Base-by-base conservation (phyloP, 768 basidiomycete genomes). In the Boletus subparvulus region DNA sequence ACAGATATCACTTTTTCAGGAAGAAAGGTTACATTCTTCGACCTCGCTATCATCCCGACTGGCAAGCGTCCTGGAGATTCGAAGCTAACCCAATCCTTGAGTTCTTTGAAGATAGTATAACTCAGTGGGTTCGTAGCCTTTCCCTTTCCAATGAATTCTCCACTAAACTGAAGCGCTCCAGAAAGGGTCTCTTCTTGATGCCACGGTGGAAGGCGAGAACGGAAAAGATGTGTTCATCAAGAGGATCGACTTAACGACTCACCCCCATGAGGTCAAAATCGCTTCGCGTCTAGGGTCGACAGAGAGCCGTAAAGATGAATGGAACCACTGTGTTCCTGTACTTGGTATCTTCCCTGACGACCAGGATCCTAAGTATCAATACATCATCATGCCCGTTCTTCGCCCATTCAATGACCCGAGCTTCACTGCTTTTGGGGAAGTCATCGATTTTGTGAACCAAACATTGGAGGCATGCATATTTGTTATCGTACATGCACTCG, bases 331-430 rank as follows among this genome's bases (percentile, higher is more conserved):
- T 26, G 55, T 64, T 1, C 67, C 67, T 9, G 19, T 72, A 1
- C 41, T 66, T 2, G 57, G 62, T 0, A 21, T 63, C 41, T 59
- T 68, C 6, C 9, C 33, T 0, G 54, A 59, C 17, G 64, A 59
- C 2, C 16, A 24, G 10, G 59, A 67, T 37, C 35, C 44, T 0
- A 52, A 55, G 19, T 58, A 57, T 43, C 54, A 50, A 26, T 65
- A 67, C 35, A 54, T 72, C 7, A 66, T 71, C n/a, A 65, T 71
- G 61, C 71, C 71, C 66, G 12, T 67, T 3, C 52, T 72, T 14
- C 57, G 69, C 0, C 61, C 60, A 0, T 72, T 64, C 21, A 53
- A 66, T 10, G 36, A 69, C 13, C 70, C 65, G 2, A 48, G 33
- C 2, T 73, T 73, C 24, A 62, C 63, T 2, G 56, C 59, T 4